A percentile compares a stretch with the other conserved stretches of the same genome.
These are phyloP conservation scores for Populus euphratica DNA, from an alignment of 345 rosid species.

Conservation along the genomic window DNA sequence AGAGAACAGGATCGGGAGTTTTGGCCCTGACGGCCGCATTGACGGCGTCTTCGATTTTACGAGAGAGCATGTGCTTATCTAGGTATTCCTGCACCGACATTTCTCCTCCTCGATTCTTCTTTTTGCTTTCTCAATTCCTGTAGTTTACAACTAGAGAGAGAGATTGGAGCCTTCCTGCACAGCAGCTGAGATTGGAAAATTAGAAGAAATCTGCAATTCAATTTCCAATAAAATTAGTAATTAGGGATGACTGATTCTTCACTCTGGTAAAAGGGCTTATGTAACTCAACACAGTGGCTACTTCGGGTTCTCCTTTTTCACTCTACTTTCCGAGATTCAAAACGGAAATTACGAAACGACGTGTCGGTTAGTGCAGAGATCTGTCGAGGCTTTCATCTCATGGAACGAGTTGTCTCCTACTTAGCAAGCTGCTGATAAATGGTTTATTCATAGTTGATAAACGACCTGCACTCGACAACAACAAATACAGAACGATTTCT, in stretches of 20 bases:
- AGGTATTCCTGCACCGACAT: constrained; percentile 97
- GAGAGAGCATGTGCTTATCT: constrained; percentile 85
- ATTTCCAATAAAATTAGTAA: too few species aligned
- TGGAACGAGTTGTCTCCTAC: too few species aligned
- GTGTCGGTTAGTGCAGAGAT: not conserved
- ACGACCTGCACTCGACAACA: too few species aligned
- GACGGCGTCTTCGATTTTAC: constrained; percentile 97
- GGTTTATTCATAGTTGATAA: too few species aligned
- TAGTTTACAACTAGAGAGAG: not conserved
- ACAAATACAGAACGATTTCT: too few species aligned
- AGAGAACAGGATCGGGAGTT: constrained; percentile 89
- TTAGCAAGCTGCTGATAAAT: too few species aligned
- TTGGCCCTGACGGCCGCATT: constrained; percentile 97
- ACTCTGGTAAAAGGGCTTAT: not conserved
- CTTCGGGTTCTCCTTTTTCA: not conserved
- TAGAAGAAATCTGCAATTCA: not conserved
- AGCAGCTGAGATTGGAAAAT: not conserved
- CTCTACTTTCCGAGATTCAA: not conserved
- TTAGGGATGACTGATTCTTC: not conserved
- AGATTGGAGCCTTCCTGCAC: not conserved
- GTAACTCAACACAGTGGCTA: not conserved
- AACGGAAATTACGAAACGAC: not conserved
- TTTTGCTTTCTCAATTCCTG: not conserved
- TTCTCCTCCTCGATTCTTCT: constrained; percentile 15
- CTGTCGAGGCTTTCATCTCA: too few species aligned